phyloP scores from a whole-genome alignment of 495 filamentous ascomycete species.

The Penicillium dipodomyicola region DNA sequence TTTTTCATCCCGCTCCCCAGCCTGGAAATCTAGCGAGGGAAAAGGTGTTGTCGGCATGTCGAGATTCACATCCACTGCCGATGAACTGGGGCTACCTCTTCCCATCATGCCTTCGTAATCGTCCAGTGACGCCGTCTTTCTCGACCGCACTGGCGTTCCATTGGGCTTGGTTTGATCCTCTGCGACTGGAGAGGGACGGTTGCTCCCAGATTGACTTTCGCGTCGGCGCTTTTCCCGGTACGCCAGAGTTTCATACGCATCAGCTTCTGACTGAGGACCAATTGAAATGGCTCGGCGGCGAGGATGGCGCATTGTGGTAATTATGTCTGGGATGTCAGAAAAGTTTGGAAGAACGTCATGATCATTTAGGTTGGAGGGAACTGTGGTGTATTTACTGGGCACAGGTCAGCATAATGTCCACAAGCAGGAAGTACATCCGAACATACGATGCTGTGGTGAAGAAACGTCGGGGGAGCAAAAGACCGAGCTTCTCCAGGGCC shows the following conservation, averaged over 20 bases:
- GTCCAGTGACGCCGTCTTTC: conserved; percentile 47
- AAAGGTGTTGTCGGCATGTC: conserved; percentile 27
- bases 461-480: conserved; percentile 78
- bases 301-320: conserved; percentile 77
- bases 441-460: conserved; percentile 81
- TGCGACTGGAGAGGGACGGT: conserved; percentile 25
- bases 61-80: conserved; percentile 25
- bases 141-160: conserved; percentile 17
- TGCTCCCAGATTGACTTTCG: conserved; percentile 59
- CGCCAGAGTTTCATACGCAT: conserved; percentile 94
- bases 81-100: conserved; percentile 40
- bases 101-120: conserved; percentile 73
- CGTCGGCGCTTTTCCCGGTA: conserved; percentile 78
- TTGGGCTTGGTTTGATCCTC: conserved; percentile 25
- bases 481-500: conserved; percentile 72
- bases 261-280: conserved; percentile 90
- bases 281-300: conserved; percentile 80
- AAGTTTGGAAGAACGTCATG: conserved; percentile 85
- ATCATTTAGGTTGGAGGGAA: conserved; percentile 72
- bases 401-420: neutral
- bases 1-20: conserved; percentile 59
- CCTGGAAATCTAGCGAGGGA: conserved; percentile 30
- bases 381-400: conserved; percentile 73
- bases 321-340: conserved; percentile 74
- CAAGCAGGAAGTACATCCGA: neutral